Evolutionary conservation across 2,329 filamentous ascomycete genomes (phyloP).

Genomic region (Colletotrichum brevisporum): DNA sequence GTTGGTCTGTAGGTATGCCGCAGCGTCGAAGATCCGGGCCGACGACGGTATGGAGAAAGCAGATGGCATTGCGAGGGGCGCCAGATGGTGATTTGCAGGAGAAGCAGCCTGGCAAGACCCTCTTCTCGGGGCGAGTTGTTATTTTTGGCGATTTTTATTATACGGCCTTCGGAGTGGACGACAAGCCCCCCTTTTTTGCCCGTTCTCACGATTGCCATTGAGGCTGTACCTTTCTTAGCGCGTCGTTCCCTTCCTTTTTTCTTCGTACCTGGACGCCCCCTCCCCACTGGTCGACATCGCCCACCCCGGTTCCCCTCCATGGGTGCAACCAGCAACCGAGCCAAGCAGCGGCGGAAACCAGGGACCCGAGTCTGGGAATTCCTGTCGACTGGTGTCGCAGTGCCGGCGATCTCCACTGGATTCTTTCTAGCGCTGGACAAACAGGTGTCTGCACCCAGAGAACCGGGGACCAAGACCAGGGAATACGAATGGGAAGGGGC

Average conservation of each 20-base stretch:
- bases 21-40: conserved; percentile 28
- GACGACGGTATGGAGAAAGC: conserved; percentile 12
- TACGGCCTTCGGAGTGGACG: conserved; percentile 30
- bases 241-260: conserved; percentile 27
- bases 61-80: conserved; percentile 27
- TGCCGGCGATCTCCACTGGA: conserved; percentile 40
- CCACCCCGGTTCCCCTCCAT: conserved; percentile 22
- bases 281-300: conserved; percentile 14
- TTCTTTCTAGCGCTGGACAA: conserved; percentile 39
- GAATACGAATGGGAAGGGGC: conserved; percentile 40
- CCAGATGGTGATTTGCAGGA: conserved; percentile 39
- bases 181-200: conserved; percentile 37
- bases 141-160: conserved; percentile 37
- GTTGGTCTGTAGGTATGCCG: conserved; percentile 26
- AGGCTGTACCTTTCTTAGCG: conserved; percentile 40
- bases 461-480: conserved; percentile 33
- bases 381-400: conserved; percentile 33
- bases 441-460: conserved; percentile 37
- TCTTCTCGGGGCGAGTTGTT: conserved; percentile 32
- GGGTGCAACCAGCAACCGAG: conserved; percentile 38
- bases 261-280: conserved; percentile 37
- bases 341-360: conserved; percentile 38
- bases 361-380: conserved; percentile 33
- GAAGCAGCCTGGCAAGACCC: conserved; percentile 31
- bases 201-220: conserved; percentile 39